Evolutionary conservation across 2,329 filamentous ascomycete genomes (phyloP), one percentile per base, ranked within the genome.

Genomic region (Talaromyces funiculosus): DNA sequence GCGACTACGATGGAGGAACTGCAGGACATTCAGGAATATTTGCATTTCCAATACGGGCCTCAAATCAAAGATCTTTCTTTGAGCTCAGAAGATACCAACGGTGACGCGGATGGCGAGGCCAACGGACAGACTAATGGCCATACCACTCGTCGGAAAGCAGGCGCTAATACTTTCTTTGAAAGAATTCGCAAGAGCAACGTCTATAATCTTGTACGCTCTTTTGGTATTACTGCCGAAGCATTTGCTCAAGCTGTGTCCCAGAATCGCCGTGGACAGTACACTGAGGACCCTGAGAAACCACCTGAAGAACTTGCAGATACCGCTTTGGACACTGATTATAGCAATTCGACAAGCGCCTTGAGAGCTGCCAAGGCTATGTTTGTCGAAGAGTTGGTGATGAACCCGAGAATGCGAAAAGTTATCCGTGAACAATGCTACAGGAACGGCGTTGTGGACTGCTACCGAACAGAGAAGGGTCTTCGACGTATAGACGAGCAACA

Each of bases 401-500:
- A 88, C 70, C 94, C 94, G 3, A 88, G 92, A 61, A 88, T 99
- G 84, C 87, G 94, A 69, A 92, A 93, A 73, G 87, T 90, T 65
- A 87, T 97, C 76, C 84, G 94, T 55, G 84, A 86, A 66, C 87
- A 86, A 53, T 96, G 90, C 74, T 97, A 97, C 70, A 84, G 87
- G 70, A 87, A 87, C 66, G 91, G 92, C 24, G 84, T 90, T 60
- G 86, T 99, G 62, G 92, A 93, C 77, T 96, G 92, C 73, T 86
- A 85, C 63, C 87, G 94, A 59, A 99, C 94, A 0, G 92, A 97
- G 62, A 99, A 97, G 76, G 94, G 94, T 29, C 79, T 97, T 57
- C 89, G 90, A 61, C 90, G 90, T 70, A 97, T 99, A 67, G 92
- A 96, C 67, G 93, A 97, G 63, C 87, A 94, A 24, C 92, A 97